Evolutionary conservation across 352 stramenopile genomes (phyloP).

Genomic region (Phytophthora chlamydospora): DNA sequence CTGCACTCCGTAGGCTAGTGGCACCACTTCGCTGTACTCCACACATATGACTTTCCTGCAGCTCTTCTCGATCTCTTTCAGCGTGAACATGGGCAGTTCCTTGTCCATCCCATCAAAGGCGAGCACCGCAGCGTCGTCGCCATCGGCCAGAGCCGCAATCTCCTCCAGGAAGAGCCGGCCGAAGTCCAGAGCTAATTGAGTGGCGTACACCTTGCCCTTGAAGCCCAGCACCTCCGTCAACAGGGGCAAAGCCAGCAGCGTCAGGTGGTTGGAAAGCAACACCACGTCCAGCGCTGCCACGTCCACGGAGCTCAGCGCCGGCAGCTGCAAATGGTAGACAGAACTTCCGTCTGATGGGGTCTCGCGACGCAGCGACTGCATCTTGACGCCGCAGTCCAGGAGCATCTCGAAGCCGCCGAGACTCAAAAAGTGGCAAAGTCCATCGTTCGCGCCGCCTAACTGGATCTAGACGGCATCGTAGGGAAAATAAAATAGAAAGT

Average conservation of each 20-base stretch:
- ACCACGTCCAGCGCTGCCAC: slow-evolving; percentile 71
- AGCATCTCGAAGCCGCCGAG: slow-evolving; percentile 82
- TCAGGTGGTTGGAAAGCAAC: slow-evolving; percentile 76
- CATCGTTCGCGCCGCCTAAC: slow-evolving; percentile 69
- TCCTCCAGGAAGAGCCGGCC: slow-evolving; percentile 78
- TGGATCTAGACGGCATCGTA: slow-evolving; percentile 59
- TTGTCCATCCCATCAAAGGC: slow-evolving; percentile 37
- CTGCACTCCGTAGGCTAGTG: slow-evolving; percentile 69
- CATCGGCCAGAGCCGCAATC: slow-evolving; percentile 39
- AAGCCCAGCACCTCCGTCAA: slow-evolving; percentile 79
- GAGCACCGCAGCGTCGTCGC: slow-evolving; percentile 26
- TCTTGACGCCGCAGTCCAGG: slow-evolving; percentile 72
- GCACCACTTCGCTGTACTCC: slow-evolving; percentile 66
- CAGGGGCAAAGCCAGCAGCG: slow-evolving; percentile 75
- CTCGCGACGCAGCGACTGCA: slow-evolving; percentile 17
- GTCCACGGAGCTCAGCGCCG: slow-evolving; percentile 56
- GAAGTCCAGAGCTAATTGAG: slow-evolving; percentile 70
- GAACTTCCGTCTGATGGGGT: neutral
- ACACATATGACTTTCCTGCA: slow-evolving; percentile 55
- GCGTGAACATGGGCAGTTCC: slow-evolving; percentile 42
- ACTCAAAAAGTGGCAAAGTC: slow-evolving; percentile 81
- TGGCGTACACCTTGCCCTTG: slow-evolving; percentile 74
- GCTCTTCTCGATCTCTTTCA: slow-evolving; percentile 54
- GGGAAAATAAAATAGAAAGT: slow-evolving; percentile 20
- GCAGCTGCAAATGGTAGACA: slow-evolving; percentile 39